Evolutionary conservation across 2,329 filamentous ascomycete genomes (phyloP).

Genomic region (Pseudogymnoascus sp.): DNA sequence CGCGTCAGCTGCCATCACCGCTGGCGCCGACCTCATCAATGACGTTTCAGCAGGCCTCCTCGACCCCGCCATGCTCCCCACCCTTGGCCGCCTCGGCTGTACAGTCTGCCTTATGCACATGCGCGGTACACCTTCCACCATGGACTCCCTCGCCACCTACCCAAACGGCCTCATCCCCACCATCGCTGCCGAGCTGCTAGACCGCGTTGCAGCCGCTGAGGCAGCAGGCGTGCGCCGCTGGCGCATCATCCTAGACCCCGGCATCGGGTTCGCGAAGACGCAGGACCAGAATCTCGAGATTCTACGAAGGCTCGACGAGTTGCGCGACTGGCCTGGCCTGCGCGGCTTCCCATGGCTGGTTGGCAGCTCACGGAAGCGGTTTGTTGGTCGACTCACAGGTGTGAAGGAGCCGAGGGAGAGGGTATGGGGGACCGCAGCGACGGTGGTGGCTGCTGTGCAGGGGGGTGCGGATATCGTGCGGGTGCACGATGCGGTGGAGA

Average conservation of each 20-base stretch:
- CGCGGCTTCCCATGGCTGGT: conserved; percentile 76
- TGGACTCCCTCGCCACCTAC: conserved; percentile 52
- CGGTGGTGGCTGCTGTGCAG: conserved; percentile 74
- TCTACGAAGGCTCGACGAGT: conserved; percentile 54
- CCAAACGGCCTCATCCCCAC: conserved; percentile 45
- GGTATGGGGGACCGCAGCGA: conserved; percentile 78
- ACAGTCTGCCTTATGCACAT: conserved; percentile 72
- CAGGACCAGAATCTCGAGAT: conserved; percentile 73
- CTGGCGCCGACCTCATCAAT: conserved; percentile 88
- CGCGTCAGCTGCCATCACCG: conserved; percentile 63
- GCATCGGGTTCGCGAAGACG: conserved; percentile 88
- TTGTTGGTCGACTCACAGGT: conserved; percentile 75
- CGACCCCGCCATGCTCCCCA: conserved; percentile 73
- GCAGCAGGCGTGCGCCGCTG: conserved; percentile 77
- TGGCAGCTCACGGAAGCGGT: conserved; percentile 80
- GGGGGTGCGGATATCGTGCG: conserved; percentile 86
- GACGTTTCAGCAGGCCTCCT: conserved; percentile 79
- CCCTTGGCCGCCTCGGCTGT: conserved; percentile 66
- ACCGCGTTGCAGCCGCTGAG: conserved; percentile 63
- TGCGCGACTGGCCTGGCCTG: conserved; percentile 57
- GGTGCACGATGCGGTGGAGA: conserved; percentile 84
- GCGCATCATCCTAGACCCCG: conserved; percentile 91
- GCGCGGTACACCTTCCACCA: conserved; percentile 59
- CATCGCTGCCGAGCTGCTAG: conserved; percentile 47
- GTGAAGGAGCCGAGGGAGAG: conserved; percentile 62